Conservation (phyloP, 441 rosid genomes). For the Aleurites moluccanus region DNA sequence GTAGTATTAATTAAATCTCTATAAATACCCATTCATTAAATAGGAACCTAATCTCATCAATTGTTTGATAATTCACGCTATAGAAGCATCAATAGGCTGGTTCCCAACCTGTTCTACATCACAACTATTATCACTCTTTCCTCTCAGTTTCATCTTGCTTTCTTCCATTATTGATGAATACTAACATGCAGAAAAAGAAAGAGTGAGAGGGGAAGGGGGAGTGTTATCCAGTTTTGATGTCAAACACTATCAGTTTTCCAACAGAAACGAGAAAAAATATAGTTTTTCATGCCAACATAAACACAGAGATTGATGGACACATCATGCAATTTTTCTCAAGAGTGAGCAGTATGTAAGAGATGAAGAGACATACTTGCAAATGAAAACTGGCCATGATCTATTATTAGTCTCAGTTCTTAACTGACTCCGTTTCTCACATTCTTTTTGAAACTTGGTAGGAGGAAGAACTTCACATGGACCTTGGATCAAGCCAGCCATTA, state of each 20-base stretch:
- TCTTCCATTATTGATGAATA: not conserved
- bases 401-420: conserved; percentile 38
- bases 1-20: too few relatives aligned
- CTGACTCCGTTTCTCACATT: conserved; percentile 41
- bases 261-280: not conserved
- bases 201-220: too few relatives aligned
- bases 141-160: not conserved
- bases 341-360: conserved; percentile 7
- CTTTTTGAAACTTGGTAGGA: conserved; percentile 50
- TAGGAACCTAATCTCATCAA: too few relatives aligned
- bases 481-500: conserved; percentile 52
- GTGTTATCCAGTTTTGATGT: not conserved
- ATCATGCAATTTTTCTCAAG: conserved; percentile 5
- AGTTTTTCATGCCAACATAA: not conserved
- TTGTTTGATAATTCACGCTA: too few relatives aligned
- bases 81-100: too few relatives aligned
- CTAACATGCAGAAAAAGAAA: not conserved
- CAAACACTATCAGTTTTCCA: not conserved
- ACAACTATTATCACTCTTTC: not conserved
- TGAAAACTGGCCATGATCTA: conserved; percentile 40
- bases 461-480: conserved; percentile 69
- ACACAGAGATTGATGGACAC: not conserved
- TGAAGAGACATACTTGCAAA: conserved; percentile 59
- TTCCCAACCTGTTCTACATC: too few relatives aligned
- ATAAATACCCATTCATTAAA: too few relatives aligned